Evolutionary conservation across 345 rosid genomes (phyloP), one percentile per base, ranked within the genome.

Genomic region (Pistacia vera): DNA sequence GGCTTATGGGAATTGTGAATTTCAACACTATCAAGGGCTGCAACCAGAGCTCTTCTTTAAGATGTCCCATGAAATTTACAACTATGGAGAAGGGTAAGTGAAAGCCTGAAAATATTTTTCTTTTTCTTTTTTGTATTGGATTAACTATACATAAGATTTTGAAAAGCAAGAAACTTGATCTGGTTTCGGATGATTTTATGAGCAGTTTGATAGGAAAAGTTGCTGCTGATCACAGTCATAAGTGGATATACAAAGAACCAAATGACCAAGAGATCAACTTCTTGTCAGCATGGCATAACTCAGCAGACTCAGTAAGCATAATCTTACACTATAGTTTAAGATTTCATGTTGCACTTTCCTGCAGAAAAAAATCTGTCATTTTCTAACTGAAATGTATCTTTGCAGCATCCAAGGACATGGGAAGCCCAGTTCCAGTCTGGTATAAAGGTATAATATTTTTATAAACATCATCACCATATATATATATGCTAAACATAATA

Each of bases 1-100:
- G 2, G 86, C 77, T 28, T 85, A 85, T 33, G 92, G 85, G 30
- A 89, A 83, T 78, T 79, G 84, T 82, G 97, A 93, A 67, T 87
- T 88, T 80, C 97, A 87, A 72, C 94, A 83, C 60, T 91, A 83
- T 68, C 98, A 90, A 89, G 95, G 98, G 11, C 91, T 95, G 71
- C 98, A 93, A 71, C 98, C 99, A 12, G 97, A 95, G 84, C 90
- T 93, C 57, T 95, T 93, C 89, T 95, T 95, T 87, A 95, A 95
- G 88, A 95, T 95, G 99, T 95, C 99, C 52, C 99, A 93, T 79
- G 98, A 95, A 89, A 93, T 95, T 84, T 95, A 95, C 91, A 92
- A 93, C 84, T 95, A 95, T 72, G 99, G 99, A 79, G 99, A 95
- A 92, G 99, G 99, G 99, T 95, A 46, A 77, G 80, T 76, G 10